Conservation (phyloP, 169 alveolate species). For the Eimeria sp. region DNA sequence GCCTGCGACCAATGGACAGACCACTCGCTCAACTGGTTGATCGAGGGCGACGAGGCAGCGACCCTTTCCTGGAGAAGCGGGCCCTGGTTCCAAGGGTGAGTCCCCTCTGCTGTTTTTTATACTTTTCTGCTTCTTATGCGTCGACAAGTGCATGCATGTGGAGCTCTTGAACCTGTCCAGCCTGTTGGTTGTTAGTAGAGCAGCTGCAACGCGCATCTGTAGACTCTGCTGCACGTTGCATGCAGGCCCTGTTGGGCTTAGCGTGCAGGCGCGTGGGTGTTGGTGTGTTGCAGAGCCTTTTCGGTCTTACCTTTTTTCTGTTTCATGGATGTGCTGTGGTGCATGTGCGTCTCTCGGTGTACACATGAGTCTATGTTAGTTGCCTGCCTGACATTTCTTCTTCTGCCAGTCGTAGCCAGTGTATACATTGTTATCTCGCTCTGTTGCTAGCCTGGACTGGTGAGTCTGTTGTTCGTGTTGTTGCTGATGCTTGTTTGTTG, state of each 20-base stretch:
- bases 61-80: slow-evolving; percentile 29
- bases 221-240: background rate
- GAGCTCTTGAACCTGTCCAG: background rate
- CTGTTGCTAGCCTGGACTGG: background rate
- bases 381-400: background rate
- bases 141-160: background rate
- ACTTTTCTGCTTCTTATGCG: background rate
- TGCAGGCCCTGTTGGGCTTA: background rate
- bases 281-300: background rate
- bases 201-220: background rate
- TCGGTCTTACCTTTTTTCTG: background rate
- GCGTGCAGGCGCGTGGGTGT: background rate
- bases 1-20: slow-evolving; percentile 2
- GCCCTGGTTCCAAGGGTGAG: slow-evolving; percentile 15
- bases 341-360: background rate
- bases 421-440: background rate
- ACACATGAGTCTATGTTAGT: background rate
- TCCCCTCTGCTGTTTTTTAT: background rate
- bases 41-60: slow-evolving; percentile 46
- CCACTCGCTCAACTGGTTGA: slow-evolving; percentile 50
- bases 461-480: background rate
- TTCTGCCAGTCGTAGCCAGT: background rate
- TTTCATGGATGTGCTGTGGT: background rate
- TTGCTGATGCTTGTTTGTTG: too few relatives aligned
- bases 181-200: background rate